These are phyloP conservation scores for Anacardium occidentale DNA, from an alignment of 345 rosid genomes.

Conservation along the genomic window DNA sequence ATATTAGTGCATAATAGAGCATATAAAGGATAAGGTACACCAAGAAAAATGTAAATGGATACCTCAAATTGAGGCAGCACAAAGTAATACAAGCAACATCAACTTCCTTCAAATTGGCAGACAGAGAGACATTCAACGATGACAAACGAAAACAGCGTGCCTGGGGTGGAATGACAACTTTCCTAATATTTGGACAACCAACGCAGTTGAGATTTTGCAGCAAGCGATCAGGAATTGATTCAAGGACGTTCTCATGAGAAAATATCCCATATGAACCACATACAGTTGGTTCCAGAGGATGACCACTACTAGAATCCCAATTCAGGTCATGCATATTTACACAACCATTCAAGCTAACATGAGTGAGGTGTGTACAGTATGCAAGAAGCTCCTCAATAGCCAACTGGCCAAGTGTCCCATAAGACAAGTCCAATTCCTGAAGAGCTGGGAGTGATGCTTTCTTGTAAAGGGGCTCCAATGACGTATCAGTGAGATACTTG, in stretches of 20 bases:
- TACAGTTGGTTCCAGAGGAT: conserved; percentile 34
- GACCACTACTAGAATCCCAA: conserved; percentile 65
- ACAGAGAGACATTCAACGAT: conserved; percentile 79
- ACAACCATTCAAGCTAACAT: conserved; percentile 92
- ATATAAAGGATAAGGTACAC: background rate
- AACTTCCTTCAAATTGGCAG: conserved; percentile 87
- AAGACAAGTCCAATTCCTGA: conserved; percentile 86
- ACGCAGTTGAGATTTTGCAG: conserved; percentile 92
- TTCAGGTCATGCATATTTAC: conserved; percentile 90
- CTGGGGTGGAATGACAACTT: conserved; percentile 73
- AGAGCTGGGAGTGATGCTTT: conserved; percentile 75
- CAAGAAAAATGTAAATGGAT: conserved; percentile 1
- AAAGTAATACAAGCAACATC: conserved; percentile 70
- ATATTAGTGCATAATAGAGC: conserved; percentile 12
- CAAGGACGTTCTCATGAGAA: conserved; percentile 31
- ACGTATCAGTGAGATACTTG: conserved; percentile 82
- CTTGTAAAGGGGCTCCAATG: conserved; percentile 93
- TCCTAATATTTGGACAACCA: conserved; percentile 87
- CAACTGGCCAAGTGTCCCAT: conserved; percentile 85
- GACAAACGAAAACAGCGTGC: conserved; percentile 77
- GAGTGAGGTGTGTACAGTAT: conserved; percentile 86
- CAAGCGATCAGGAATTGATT: conserved; percentile 52
- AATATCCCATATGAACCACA: conserved; percentile 24
- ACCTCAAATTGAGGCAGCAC: conserved; percentile 82
- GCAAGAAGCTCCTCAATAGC: conserved; percentile 97